Base-by-base conservation (phyloP, 225 moss, liverwort and hornwort species). In the Ulota crispa region DNA sequence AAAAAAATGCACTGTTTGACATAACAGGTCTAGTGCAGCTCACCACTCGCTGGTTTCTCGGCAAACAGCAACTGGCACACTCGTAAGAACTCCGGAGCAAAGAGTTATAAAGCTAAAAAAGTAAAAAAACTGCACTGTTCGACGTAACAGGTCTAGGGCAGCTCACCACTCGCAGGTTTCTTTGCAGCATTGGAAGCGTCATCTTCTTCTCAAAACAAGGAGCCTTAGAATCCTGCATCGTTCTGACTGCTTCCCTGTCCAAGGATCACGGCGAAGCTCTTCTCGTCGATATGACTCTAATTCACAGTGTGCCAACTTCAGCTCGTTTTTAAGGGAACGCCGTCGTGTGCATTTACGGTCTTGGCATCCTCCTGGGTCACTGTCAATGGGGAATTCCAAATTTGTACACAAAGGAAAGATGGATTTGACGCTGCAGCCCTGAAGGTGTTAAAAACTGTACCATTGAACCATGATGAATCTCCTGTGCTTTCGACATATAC, bases 141-240 rank as follows among this genome's bases (percentile, higher is more conserved):
- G 14, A 16, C 75, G 56, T 37, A 37, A 45, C 5, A 39, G 14
- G 9, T 79, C 47, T 36, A 43, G 50, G 23, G 1, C 5, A 68
- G 68, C 77, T 77, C 73, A 84, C 87, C 55, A 68, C 11, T 54
- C 55, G 73, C 26, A 43, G 4, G n/a, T 3, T 52, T 63, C 1
- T 73, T 26, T 43, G 43, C 45, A 84, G 54, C 83, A 80, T 80
- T 41, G 11, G n/a, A 71, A 20, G 66, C 4, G 83, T 77, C 42
- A 84, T 61, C 36, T 54, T 84, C 81, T 80, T 78, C 84, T 21
- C 45, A 64, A 84, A 84, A 77, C 10, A 61, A 69, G 73, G 73
- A 43, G 39, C 73, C 64, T 47, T 20, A 0, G 54, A 23, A 54
- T 62, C 63, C 78, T 74, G 78, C 69, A 74, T 20, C 63, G 69